phyloP scores from a whole-genome alignment of 495 filamentous ascomycete species.

The Penicillium angulare region DNA sequence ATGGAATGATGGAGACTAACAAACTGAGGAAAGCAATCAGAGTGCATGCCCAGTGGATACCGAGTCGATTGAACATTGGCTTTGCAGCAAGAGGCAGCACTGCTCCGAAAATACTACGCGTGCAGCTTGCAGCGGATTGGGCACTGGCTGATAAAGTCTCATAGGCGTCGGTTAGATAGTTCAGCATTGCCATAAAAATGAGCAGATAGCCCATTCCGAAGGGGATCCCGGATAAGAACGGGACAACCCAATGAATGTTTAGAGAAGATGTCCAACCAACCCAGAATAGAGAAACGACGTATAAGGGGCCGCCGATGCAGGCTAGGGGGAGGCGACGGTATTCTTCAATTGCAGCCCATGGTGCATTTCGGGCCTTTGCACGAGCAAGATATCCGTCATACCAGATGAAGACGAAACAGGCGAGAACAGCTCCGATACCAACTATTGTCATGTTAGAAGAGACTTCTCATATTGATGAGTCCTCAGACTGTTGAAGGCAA shows the following conservation, averaged over 20 bases:
- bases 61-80: constrained; percentile 39
- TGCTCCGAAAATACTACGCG: constrained; percentile 39
- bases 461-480: too few species aligned
- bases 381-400: constrained; percentile 36
- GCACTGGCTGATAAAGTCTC: constrained; percentile 43
- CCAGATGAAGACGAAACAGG: constrained; percentile 37
- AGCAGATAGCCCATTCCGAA: constrained; percentile 41
- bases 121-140: constrained; percentile 40
- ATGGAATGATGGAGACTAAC: constrained; percentile 33
- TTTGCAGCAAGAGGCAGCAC: constrained; percentile 42
- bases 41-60: constrained; percentile 42
- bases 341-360: constrained; percentile 38
- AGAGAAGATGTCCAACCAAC: constrained; percentile 39
- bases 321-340: constrained; percentile 42
- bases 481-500: neutral
- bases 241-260: constrained; percentile 39
- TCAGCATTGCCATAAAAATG: constrained; percentile 48
- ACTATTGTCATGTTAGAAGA: constrained; percentile 21
- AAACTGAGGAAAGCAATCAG: constrained; percentile 42
- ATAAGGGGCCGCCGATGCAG: constrained; percentile 38
- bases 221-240: constrained; percentile 35
- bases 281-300: constrained; percentile 40
- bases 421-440: constrained; percentile 30
- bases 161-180: constrained; percentile 49
- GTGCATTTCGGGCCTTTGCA: constrained; percentile 33